These are phyloP conservation scores for Eragrostis tef DNA, from an alignment of 202 grass and related monocot species.

Conservation along the genomic window DNA sequence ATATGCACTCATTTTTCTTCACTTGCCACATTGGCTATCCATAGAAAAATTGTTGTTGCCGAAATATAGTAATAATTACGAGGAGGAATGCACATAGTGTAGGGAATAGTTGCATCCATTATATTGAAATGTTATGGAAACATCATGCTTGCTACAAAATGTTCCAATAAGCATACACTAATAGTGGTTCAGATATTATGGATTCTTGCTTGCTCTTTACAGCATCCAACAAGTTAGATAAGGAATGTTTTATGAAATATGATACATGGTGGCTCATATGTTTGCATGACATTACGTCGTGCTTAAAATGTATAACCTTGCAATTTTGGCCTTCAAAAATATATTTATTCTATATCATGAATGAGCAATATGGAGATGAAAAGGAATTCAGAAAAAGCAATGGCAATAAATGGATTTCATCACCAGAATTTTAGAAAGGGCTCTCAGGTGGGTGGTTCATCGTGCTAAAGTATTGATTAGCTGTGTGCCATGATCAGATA, in stretches of 20 bases:
- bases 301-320: constrained; percentile 6
- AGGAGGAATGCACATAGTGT: constrained; percentile 23
- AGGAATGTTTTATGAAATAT: background rate
- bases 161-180: constrained; percentile 14
- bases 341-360: constrained; percentile 22
- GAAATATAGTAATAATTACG: constrained; percentile 30
- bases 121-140: constrained; percentile 16
- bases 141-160: constrained; percentile 18
- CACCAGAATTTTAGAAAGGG: background rate
- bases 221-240: constrained; percentile 12
- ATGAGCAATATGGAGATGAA: background rate
- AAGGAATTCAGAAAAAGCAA: background rate
- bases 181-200: constrained; percentile 19
- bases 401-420: constrained; percentile 5
- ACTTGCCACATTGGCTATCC: constrained; percentile 2
- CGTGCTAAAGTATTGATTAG: background rate
- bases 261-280: background rate
- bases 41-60: constrained; percentile 22
- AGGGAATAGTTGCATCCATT: background rate
- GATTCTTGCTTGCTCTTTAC: background rate
- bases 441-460: background rate
- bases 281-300: background rate
- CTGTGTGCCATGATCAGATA: background rate
- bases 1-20: constrained; percentile 19
- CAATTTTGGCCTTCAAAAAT: background rate